These are phyloP conservation scores for Akanthomyces uredinophilus DNA, from an alignment of 2,329 filamentous ascomycete genomes.

Conservation along the genomic window DNA sequence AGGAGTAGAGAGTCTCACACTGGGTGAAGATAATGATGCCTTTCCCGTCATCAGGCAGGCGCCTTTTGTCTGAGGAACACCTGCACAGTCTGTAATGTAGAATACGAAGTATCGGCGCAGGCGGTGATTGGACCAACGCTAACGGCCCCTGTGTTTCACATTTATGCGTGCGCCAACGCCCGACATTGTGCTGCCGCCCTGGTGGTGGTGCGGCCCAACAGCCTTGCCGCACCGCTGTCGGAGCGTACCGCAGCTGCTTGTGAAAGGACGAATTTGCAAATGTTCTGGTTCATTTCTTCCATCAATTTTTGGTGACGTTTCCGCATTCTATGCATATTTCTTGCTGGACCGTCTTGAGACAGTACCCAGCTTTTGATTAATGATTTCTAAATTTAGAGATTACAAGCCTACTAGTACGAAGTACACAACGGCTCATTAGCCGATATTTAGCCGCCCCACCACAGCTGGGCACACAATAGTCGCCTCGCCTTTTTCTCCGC, in stretches of 20 bases:
- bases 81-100: background rate
- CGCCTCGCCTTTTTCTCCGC: background rate
- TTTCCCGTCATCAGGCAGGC: background rate
- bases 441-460: slow-evolving; percentile 15
- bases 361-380: background rate
- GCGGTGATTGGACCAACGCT: background rate
- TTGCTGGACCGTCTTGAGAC: background rate
- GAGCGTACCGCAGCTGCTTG: background rate
- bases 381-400: slow-evolving; percentile 4
- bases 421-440: background rate
- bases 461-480: slow-evolving; percentile 3
- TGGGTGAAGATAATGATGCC: background rate
- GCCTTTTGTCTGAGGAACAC: background rate
- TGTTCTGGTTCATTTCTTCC: background rate
- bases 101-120: too few species aligned
- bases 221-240: background rate
- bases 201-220: background rate
- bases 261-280: background rate
- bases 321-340: background rate
- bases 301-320: background rate
- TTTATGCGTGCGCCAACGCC: slow-evolving; percentile 5
- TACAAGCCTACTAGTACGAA: too few species aligned
- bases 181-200: background rate
- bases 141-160: slow-evolving; percentile 3
- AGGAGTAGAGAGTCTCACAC: background rate